A percentile compares a stretch with the other conserved stretches of the same genome.
phyloP scores from a whole-genome alignment of 495 filamentous ascomycete species.

The Aspergillus homomorphus region DNA sequence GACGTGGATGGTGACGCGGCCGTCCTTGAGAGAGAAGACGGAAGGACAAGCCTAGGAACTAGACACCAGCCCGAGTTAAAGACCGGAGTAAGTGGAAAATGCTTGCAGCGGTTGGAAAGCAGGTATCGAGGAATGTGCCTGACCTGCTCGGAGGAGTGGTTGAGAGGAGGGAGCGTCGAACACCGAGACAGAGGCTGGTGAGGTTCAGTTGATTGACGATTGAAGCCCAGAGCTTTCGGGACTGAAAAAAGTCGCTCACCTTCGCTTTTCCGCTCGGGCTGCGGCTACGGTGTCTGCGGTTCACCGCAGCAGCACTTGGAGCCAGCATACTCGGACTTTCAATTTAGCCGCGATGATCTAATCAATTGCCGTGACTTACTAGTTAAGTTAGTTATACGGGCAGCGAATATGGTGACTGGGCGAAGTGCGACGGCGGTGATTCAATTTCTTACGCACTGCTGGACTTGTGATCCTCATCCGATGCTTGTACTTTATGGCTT shows the following conservation, averaged over 20 bases:
- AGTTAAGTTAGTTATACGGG: background rate
- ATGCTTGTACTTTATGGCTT: too few relatives aligned
- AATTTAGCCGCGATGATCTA: slow-evolving; percentile 19
- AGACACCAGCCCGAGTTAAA: slow-evolving; percentile 13
- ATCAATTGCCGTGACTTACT: background rate
- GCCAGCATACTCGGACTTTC: slow-evolving; percentile 21
- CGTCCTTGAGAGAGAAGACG: slow-evolving; percentile 21
- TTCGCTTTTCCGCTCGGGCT: slow-evolving; percentile 22
- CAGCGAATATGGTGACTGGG: too few relatives aligned
- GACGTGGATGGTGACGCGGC: slow-evolving; percentile 10
- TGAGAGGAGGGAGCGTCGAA: slow-evolving; percentile 2
- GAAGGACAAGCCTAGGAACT: slow-evolving; percentile 35
- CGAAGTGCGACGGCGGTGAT: too few relatives aligned
- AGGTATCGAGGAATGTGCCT: slow-evolving; percentile 19
- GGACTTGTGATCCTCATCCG: background rate
- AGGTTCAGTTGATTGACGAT: slow-evolving; percentile 8
- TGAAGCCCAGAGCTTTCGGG: slow-evolving; percentile 10
- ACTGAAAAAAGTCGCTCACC: slow-evolving; percentile 33
- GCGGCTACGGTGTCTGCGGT: slow-evolving; percentile 33
- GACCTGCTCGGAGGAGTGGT: slow-evolving; percentile 5
- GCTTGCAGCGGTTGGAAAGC: slow-evolving; percentile 5
- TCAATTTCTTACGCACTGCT: too few relatives aligned
- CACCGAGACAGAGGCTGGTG: slow-evolving; percentile 8
- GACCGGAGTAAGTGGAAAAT: slow-evolving; percentile 18
- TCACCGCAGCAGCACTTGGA: slow-evolving; percentile 24